These are phyloP conservation scores for Daedaleopsis sinensis DNA, from an alignment of 768 basidiomycete species.

Conservation along the genomic window DNA sequence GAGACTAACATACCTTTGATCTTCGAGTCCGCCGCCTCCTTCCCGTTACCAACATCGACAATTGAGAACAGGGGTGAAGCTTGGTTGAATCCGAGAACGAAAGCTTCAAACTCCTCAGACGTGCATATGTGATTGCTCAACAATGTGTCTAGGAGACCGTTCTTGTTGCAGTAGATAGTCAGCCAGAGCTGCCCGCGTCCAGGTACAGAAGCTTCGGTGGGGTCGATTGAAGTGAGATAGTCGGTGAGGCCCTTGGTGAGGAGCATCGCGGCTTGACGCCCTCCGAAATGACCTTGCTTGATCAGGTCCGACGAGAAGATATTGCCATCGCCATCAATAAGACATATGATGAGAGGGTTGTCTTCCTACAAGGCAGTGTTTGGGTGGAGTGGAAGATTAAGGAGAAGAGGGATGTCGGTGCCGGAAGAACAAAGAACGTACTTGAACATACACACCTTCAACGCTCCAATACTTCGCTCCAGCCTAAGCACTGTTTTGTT, in stretches of 20 bases:
- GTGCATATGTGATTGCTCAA: slow-evolving; percentile 34
- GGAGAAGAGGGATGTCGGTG: not conserved
- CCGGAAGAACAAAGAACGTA: not conserved
- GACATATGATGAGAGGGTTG: slow-evolving; percentile 40
- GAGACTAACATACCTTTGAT: slow-evolving; percentile 35
- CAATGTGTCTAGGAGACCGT: slow-evolving; percentile 37
- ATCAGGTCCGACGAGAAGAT: slow-evolving; percentile 40
- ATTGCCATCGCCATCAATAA: slow-evolving; percentile 46
- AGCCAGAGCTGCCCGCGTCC: slow-evolving; percentile 40
- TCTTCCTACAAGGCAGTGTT: slow-evolving; percentile 35
- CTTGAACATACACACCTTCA: slow-evolving; percentile 31
- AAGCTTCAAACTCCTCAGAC: slow-evolving; percentile 38
- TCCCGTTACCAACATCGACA: slow-evolving; percentile 45
- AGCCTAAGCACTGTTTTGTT: slow-evolving; percentile 33
- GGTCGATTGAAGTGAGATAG: slow-evolving; percentile 32
- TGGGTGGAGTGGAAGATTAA: not conserved
- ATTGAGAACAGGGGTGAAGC: slow-evolving; percentile 44
- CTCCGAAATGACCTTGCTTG: slow-evolving; percentile 35
- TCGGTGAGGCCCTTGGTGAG: slow-evolving; percentile 40
- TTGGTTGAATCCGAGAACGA: slow-evolving; percentile 43
- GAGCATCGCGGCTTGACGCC: slow-evolving; percentile 38
- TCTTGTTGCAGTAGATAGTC: slow-evolving; percentile 41
- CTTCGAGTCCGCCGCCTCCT: slow-evolving; percentile 47
- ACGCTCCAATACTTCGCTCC: slow-evolving; percentile 35
- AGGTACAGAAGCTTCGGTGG: slow-evolving; percentile 20